phyloP scores from a whole-genome alignment of 1,284 basidiomycete species.

The Leccinum griseonigrum region DNA sequence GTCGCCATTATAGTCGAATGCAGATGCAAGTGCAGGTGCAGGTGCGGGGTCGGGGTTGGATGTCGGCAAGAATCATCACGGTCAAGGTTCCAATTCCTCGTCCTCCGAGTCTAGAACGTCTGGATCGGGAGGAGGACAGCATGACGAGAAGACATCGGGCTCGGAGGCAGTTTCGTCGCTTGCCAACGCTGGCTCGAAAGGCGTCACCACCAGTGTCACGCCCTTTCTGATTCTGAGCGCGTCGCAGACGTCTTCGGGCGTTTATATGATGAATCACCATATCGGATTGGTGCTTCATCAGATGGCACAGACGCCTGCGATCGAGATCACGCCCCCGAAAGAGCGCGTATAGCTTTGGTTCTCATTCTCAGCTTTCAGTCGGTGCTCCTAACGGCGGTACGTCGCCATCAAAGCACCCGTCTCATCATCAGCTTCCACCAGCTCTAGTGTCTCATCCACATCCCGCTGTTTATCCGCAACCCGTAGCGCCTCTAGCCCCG shows the following conservation, averaged over 20 bases:
- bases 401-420: conserved; percentile 5
- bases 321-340: conserved; percentile 4
- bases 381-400: conserved; percentile 1
- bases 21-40: conserved; percentile 5
- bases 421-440: conserved; percentile 15
- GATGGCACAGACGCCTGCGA: conserved; percentile 1
- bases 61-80: conserved; percentile 1
- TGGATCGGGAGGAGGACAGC: conserved; percentile 1
- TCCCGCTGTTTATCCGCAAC: conserved; percentile 2
- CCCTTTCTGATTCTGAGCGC: conserved; percentile 26
- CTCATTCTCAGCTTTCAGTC: too few species aligned
- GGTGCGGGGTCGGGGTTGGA: conserved; percentile 5
- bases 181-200: background rate
- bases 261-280: too few species aligned
- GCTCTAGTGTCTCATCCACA: background rate
- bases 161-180: background rate
- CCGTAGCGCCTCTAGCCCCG: conserved; percentile 5
- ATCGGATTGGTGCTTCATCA: background rate
- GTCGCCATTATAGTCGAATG: background rate
- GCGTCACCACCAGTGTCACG: background rate
- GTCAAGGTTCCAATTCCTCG: background rate
- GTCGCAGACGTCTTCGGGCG: conserved; percentile 1
- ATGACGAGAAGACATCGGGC: background rate
- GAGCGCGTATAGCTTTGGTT: too few species aligned
- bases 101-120: background rate